A percentile compares a stretch with the other conserved stretches of the same genome.
phyloP scores from a whole-genome alignment of 2,329 filamentous ascomycete species.

The Penicillium sp. region DNA sequence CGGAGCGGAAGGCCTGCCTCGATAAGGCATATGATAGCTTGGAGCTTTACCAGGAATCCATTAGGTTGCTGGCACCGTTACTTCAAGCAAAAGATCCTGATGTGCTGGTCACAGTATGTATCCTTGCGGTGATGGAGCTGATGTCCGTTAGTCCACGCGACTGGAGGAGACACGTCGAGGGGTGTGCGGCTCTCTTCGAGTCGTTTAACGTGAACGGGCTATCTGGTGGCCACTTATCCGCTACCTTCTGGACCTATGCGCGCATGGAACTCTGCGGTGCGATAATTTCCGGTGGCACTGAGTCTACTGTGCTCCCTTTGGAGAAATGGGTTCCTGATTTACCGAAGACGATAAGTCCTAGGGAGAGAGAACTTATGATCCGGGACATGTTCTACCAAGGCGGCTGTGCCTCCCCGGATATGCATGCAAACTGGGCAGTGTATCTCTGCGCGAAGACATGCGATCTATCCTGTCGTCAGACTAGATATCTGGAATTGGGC shows the following conservation, averaged over 20 bases:
- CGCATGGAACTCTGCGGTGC: constrained; percentile 60
- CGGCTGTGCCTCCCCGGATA: constrained; percentile 47
- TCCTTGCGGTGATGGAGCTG: constrained; percentile 58
- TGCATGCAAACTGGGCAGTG: constrained; percentile 63
- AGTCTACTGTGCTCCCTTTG: constrained; percentile 54
- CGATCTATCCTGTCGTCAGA: constrained; percentile 54
- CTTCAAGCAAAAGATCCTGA: constrained; percentile 53
- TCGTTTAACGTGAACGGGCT: constrained; percentile 55
- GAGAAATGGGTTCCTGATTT: constrained; percentile 51
- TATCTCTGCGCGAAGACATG: constrained; percentile 58
- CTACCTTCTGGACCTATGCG: constrained; percentile 61
- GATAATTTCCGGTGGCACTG: constrained; percentile 55
- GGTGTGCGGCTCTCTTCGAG: constrained; percentile 57
- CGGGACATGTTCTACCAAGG: constrained; percentile 28
- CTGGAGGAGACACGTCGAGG: constrained; percentile 59
- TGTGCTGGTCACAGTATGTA: constrained; percentile 56
- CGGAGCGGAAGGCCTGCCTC: constrained; percentile 52
- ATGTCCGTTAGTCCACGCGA: constrained; percentile 51
- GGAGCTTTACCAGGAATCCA: constrained; percentile 56
- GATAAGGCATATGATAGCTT: constrained; percentile 53
- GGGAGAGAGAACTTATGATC: constrained; percentile 29
- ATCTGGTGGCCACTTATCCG: constrained; percentile 55
- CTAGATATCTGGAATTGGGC: constrained; percentile 52
- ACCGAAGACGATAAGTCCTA: constrained; percentile 39
- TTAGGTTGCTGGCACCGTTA: constrained; percentile 51